Base-by-base conservation (phyloP, 345 rosid genomes). In the Euclidium syriacum region DNA sequence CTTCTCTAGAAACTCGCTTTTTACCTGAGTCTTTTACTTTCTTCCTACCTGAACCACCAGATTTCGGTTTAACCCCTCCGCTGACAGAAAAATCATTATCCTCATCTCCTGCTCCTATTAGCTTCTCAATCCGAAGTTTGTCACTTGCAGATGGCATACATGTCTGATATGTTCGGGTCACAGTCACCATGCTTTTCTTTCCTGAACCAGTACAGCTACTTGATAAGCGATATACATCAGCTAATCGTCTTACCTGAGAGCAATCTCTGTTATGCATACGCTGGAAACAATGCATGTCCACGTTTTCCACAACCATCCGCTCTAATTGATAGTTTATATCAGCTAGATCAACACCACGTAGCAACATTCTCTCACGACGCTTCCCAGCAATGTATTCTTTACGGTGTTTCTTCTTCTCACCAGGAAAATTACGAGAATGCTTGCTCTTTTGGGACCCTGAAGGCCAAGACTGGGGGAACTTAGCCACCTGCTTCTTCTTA, bases 131-230 rank as follows among this genome's bases (percentile, higher is more conserved):
- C 33, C 95, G 96, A 68, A 79, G 63, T 76, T 75, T 84, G 75
- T 86, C 92, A 5, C 72, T 75, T 3, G 92, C 65, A 12, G 96
- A 87, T 49, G 99, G 96, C 86, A 90, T 72, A 75, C 83, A 71
- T n/a, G 99, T 94, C 62, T 82, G 83, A 22, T 65, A 85, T 2
- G 96, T 85, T 49, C 78, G 76, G 36, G 77, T 60, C 67, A 87
- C 95, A 0, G 80, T 86, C 38, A 90, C 95, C 68, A 90, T 87
- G 90, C 92, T 83, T 80, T 85, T 87, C 97, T 90, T 94, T 44
- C 96, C 89, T 65, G 85, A 83, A 67, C 91, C 87, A 62, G 75
- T 86, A 74, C 79, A 65, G 47, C 78, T 67, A 63, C 87, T 83
- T 26, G 62, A 80, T 72, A 90, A 68, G 22, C 74, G 77, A 74